Percentiles rank a stretch among this genome's conserved stretches.
Conservation (phyloP, 805 yeast species). For the Candida nonsorbophila region DNA sequence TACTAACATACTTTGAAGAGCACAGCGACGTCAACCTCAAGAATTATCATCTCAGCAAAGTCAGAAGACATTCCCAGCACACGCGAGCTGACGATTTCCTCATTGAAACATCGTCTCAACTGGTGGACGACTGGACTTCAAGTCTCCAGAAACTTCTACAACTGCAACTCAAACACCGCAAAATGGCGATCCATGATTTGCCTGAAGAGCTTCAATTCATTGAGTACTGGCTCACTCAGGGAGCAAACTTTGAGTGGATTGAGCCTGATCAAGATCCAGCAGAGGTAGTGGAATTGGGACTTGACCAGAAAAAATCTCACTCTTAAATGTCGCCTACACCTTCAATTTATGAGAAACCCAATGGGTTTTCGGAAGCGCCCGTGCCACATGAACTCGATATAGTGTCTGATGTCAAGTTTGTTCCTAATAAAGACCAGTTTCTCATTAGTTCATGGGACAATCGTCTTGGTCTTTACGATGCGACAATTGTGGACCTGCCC, state of each 20-base stretch:
- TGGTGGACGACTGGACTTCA: background rate
- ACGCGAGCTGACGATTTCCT: conserved; percentile 17
- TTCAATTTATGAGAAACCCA: too few relatives aligned
- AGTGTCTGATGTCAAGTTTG: conserved; percentile 37
- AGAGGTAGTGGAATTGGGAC: conserved; percentile 19
- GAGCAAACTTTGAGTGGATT: conserved; percentile 35
- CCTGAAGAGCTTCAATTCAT: conserved; percentile 30
- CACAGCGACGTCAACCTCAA: conserved; percentile 34
- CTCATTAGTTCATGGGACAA: conserved; percentile 59
- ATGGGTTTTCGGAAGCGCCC: conserved; percentile 11
- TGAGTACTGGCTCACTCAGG: conserved; percentile 33
- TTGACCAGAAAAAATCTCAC: too few relatives aligned
- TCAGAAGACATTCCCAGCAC: conserved; percentile 13
- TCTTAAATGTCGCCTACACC: too few relatives aligned
- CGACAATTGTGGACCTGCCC: too few relatives aligned
- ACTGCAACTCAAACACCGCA: conserved; percentile 18
- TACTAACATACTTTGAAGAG: conserved; percentile 38
- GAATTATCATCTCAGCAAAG: conserved; percentile 32
- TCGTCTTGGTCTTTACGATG: conserved; percentile 38
- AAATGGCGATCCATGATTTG: conserved; percentile 32
- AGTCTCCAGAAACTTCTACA: conserved; percentile 14
- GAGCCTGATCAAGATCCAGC: conserved; percentile 46
- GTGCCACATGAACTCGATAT: conserved; percentile 30
- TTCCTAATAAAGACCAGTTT: conserved; percentile 30
- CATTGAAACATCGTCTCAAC: conserved; percentile 15